Conservation (phyloP, 2,329 filamentous ascomycete genomes). For the Xylariaceae sp. region DNA sequence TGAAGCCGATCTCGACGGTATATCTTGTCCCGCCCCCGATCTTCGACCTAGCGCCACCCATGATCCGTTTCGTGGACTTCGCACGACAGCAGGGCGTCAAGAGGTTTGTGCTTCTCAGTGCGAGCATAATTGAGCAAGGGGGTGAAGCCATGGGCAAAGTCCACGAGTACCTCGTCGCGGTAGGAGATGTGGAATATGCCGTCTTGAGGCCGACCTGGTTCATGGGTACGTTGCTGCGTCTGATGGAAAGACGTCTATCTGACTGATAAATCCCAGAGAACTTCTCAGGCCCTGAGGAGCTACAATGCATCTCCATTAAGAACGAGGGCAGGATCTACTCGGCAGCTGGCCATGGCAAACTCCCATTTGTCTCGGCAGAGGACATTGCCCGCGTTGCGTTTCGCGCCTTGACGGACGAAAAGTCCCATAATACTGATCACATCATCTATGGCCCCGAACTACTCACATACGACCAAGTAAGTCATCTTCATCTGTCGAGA, state of each 20-base stretch:
- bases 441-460: conserved; percentile 19
- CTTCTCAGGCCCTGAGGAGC: conserved; percentile 10
- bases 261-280: conserved; percentile 15
- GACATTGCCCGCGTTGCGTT: conserved; percentile 21
- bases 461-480: conserved; percentile 22
- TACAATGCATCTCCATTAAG: conserved; percentile 14
- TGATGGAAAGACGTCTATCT: conserved; percentile 4
- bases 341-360: conserved; percentile 20
- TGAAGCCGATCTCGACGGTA: background rate
- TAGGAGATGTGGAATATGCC: conserved; percentile 18
- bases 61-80: conserved; percentile 22
- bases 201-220: conserved; percentile 26
- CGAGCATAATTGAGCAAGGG: conserved; percentile 15
- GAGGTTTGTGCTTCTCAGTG: conserved; percentile 21
- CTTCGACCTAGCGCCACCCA: conserved; percentile 14
- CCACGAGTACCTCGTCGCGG: conserved; percentile 20
- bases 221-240: conserved; percentile 15
- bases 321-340: conserved; percentile 21
- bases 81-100: conserved; percentile 19
- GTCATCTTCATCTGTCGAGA: background rate
- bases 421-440: conserved; percentile 20
- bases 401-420: conserved; percentile 21
- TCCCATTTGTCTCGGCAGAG: conserved; percentile 22
- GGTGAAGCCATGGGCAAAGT: conserved; percentile 23
- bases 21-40: background rate